phyloP scores from a whole-genome alignment of 768 basidiomycete species.

The Mycena epipterygia region DNA sequence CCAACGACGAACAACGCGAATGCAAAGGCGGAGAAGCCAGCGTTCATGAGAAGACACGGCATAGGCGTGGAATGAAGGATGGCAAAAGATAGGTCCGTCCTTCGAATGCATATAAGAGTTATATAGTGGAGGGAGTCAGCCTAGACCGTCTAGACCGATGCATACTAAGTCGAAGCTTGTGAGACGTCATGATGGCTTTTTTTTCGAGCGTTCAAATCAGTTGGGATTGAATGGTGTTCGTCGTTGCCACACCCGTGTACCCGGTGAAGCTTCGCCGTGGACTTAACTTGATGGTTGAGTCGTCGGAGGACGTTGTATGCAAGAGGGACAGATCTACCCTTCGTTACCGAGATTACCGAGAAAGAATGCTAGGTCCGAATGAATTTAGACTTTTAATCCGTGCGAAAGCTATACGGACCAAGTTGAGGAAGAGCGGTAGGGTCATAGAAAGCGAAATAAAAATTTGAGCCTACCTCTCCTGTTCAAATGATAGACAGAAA shows the following conservation, averaged over 20 bases:
- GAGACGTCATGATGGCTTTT: conserved; percentile 19
- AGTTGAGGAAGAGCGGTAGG: neutral
- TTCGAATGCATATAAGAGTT: neutral
- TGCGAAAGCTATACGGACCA: conserved; percentile 3
- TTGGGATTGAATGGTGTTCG: neutral
- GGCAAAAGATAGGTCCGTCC: neutral
- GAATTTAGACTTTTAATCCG: conserved; percentile 15
- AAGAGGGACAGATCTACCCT: neutral
- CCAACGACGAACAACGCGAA: conserved; percentile 46
- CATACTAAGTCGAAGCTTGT: conserved; percentile 7
- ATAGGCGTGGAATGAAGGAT: neutral
- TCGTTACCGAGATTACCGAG: conserved; percentile 6
- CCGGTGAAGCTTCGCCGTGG: conserved; percentile 19
- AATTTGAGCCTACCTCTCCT: too few relatives aligned
- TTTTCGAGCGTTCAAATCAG: neutral
- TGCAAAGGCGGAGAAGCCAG: neutral
- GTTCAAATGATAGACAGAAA: neutral
- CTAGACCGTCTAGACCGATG: conserved; percentile 2
- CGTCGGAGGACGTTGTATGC: conserved; percentile 3
- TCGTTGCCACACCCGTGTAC: neutral
- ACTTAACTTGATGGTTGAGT: conserved; percentile 8
- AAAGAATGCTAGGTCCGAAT: conserved; percentile 16
- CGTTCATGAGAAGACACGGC: conserved; percentile 3
- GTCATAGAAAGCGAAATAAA: neutral
- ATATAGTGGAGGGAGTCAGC: conserved; percentile 11